Base-by-base conservation (phyloP, 2,329 filamentous ascomycete species). In the Microcyclospora tardicrescens region DNA sequence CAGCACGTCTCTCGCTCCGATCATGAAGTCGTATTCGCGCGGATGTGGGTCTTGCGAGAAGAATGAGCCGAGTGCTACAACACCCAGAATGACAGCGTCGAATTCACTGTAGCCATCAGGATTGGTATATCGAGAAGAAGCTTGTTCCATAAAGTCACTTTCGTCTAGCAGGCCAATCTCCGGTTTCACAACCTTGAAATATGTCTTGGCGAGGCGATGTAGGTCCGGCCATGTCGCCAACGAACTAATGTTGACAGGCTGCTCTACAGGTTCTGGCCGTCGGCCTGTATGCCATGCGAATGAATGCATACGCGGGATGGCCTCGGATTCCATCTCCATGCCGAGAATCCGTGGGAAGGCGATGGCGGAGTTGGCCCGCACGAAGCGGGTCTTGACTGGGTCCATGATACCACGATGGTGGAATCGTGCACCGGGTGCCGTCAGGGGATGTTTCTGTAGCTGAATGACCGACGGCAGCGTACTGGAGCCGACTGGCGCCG, bases 341-440 rank as follows among this genome's bases (percentile, higher is more conserved):
- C 67, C 72, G 28, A 76, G 55, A 27, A 65, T 66, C 33, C 71
- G 58, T 1, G 73, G 64, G 46, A 76, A 75, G 0, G 72, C 70
- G 0, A 72, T 68, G 0, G 71, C 71, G 15, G 55, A 57, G 37
- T 58, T 58, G 8, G 56, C 56, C 28, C 55, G 45, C 13, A 58
- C 56, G 35, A 57, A 58, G 1, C 56, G 53, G 11, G 54, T 58
- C 44, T 57, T 57, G 35, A 54, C 50, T 0, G 56, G 56, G 40
- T 58, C 56, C 16, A 58, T 43, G 19, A 58, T 58, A 33, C 55
- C 51, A n/a, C 56, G 50, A 36, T 58, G 56, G 28, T 58, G 56
- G 38, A 58, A 58, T 2, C 54, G 47, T 15, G 56, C 56, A 2
- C 56, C 56, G 28, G 56, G 56, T 13, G 55, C 55, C 2, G 55